Evolutionary conservation across 306 rosid species (phyloP), one percentile per base, ranked within the genome.

Genomic region (Urtica urens): DNA sequence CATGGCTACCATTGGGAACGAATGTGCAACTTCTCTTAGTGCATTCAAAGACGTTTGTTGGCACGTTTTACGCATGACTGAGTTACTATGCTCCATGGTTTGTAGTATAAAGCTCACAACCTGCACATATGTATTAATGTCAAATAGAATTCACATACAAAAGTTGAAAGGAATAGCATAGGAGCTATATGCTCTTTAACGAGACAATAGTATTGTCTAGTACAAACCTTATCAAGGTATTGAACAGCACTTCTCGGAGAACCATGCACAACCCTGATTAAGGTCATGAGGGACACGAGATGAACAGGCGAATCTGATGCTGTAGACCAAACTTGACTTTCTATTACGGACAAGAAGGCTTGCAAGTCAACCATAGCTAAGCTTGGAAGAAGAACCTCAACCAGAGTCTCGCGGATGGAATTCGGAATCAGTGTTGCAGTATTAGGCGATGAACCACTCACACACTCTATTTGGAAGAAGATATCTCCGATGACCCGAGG

Each of bases 301-400:
- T 84, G 95, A 55, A 90, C 92, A 13, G 97, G 86, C 51, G 97
- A 90, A 71, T 84, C 95, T 29, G 95, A 90, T 59, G 97, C 93
- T 43, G 97, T 90, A 56, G 97, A 90, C 97, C 97, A 90, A 51
- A 90, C 77, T 69, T 84, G 95, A 66, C 95, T 84, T 64, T 90
- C 97, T 47, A 84, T 65, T 56, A 79, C 72, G 31, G 75, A 59
- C 58, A 84, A 70, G 74, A 84, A 90, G 16, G 84, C 87, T 20
- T 66, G 72, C 54, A 84, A 59, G 62, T 90, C 97, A 66, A 80
- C 90, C 77, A 84, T 68, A 34, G 97, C 95, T 71, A 90, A 72
- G 68, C 79, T 90, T 68, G 97, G 97, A 75, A 90, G 97, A 67
- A 90, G 95, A 90, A 81, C 54, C 51, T 62, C 92, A 44, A 81